A percentile compares a stretch with the other conserved stretches of the same genome.
phyloP scores from a whole-genome alignment of 2,329 filamentous ascomycete species.

The Leptographium procerum region DNA sequence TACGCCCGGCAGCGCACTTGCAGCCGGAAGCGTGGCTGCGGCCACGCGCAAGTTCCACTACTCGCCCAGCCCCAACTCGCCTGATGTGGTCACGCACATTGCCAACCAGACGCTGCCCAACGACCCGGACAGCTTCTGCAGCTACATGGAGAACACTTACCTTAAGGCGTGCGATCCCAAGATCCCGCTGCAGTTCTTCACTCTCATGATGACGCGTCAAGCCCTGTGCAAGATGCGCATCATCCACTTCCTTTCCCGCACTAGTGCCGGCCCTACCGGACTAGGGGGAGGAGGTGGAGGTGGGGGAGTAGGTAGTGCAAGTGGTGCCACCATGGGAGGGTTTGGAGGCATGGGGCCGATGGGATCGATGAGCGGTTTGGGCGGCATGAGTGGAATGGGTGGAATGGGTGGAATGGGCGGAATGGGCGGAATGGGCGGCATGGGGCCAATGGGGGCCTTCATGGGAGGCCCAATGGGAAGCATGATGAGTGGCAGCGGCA shows the following conservation, averaged over 20 bases:
- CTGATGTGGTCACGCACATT: conserved; percentile 32
- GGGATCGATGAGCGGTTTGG: neutral
- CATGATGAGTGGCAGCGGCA: neutral
- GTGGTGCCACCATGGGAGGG: too few relatives aligned
- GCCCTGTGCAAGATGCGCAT: conserved; percentile 46
- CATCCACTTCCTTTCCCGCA: conserved; percentile 38
- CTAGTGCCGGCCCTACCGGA: neutral
- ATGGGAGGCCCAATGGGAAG: neutral
- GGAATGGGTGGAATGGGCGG: neutral
- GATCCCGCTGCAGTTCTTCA: conserved; percentile 48
- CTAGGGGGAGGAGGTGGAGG: neutral
- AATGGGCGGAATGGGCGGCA: conserved; percentile 1
- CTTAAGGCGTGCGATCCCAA: conserved; percentile 44
- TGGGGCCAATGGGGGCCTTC: neutral
- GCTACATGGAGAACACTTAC: conserved; percentile 45
- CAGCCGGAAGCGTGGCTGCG: conserved; percentile 14
- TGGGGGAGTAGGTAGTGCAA: too few relatives aligned
- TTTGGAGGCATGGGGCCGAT: neutral
- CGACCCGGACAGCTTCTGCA: conserved; percentile 41
- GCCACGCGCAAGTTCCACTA: conserved; percentile 18
- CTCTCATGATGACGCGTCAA: conserved; percentile 44
- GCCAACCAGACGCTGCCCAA: conserved; percentile 39
- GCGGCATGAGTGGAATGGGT: neutral
- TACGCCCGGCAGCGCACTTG: conserved; percentile 11
- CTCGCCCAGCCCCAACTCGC: conserved; percentile 26